Base-by-base conservation (phyloP, 2,329 filamentous ascomycete genomes). In the Monosporascus sp. region DNA sequence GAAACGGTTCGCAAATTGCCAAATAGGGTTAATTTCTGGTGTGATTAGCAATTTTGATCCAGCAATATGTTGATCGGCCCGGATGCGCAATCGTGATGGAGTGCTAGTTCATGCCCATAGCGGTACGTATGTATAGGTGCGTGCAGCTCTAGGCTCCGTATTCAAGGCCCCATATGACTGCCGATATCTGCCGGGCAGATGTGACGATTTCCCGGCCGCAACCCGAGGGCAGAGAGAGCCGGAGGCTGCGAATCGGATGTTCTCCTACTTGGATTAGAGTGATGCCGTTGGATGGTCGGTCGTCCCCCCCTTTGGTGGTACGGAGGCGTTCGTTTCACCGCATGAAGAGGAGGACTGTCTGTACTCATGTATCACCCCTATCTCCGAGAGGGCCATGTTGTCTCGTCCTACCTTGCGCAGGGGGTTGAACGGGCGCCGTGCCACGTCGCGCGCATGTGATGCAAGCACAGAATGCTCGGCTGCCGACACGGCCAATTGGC, bases 401-500 rank as follows among this genome's bases (percentile, higher is more conserved):
- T 63, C 57, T 64, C 60, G 61, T 59, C 49, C 55, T 62, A 61
- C 56, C 59, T 59, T 52, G 49, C 52, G 52, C 59, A 57, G 56
- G 52, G 52, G 59, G 55, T 54, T 51, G 61, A 66, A 61, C 59
- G 59, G 57, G 56, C 56, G 52, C 54, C 51, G 64, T 64, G 59
- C 56, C 54, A 63, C 59, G 53, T 57, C 58, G 56, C 24, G 60
- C 58, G 59, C 54, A 62, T 51, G 48, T 46, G 51, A 56, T 59
- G 59, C 62, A 58, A 63, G 57, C 60, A 61, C 56, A 57, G 47
- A 47, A 53, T 51, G 50, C 56, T 66, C 64, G 64, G 63, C 58
- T 65, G 64, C 58, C 54, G 58, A 61, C 59, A 58, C 52, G 58
- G 56, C 59, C 64, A 66, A 66, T 66, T 65, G 63, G 64, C 24